A percentile compares a stretch with the other conserved stretches of the same genome.
Evolutionary conservation across 805 yeast species (phyloP).

Genomic region (Metschnikowia koreensis): DNA sequence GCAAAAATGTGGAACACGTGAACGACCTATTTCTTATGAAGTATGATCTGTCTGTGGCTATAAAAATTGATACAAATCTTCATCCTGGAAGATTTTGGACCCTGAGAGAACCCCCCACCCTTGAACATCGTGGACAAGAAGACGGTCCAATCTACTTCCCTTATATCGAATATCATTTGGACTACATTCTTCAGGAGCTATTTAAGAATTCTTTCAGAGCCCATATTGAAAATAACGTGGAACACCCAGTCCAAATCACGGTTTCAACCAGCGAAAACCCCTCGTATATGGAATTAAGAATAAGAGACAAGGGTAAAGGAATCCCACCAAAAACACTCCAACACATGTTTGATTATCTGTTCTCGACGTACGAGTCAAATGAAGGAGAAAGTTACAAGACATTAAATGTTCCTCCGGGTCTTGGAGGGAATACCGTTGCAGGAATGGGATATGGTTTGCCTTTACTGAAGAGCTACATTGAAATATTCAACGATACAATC

Average conservation of each 20-base stretch:
- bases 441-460: slow-evolving; percentile 98
- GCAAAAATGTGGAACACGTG: slow-evolving; percentile 67
- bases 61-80: slow-evolving; percentile 49
- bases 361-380: slow-evolving; percentile 66
- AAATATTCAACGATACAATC: slow-evolving; percentile 38
- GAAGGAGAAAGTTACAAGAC: slow-evolving; percentile 62
- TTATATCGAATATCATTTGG: slow-evolving; percentile 83
- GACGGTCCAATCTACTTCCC: slow-evolving; percentile 66
- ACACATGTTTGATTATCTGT: slow-evolving; percentile 82
- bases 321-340: slow-evolving; percentile 64
- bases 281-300: slow-evolving; percentile 62
- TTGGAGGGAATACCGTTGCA: slow-evolving; percentile 69
- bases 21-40: slow-evolving; percentile 80
- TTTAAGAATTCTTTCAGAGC: slow-evolving; percentile 88
- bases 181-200: slow-evolving; percentile 82
- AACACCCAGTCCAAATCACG: slow-evolving; percentile 39
- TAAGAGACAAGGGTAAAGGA: slow-evolving; percentile 89
- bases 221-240: slow-evolving; percentile 64
- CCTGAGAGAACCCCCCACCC: slow-evolving; percentile 19
- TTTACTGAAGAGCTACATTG: slow-evolving; percentile 53
- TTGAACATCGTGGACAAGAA: slow-evolving; percentile 4
- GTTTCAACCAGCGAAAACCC: slow-evolving; percentile 32
- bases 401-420: slow-evolving; percentile 68
- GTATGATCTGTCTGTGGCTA: slow-evolving; percentile 70
- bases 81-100: slow-evolving; percentile 30